Evolutionary conservation across 2,329 filamentous ascomycete genomes (phyloP).

Genomic region (Diaporthe velutina): DNA sequence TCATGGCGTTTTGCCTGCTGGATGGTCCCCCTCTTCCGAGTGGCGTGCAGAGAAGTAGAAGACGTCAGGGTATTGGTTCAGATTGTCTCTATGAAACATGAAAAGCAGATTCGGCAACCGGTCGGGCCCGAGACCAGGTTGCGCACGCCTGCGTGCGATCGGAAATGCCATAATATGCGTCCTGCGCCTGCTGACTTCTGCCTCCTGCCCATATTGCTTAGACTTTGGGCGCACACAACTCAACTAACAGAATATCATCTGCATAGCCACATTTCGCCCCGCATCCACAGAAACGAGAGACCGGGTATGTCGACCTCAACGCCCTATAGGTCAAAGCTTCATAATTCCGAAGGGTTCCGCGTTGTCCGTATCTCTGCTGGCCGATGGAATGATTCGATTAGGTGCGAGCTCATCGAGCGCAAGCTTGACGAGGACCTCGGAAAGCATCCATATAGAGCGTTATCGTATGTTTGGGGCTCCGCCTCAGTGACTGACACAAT

Average conservation of each 20-base stretch:
- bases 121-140: too few relatives aligned
- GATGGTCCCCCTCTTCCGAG: background rate
- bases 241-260: background rate
- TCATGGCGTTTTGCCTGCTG: background rate
- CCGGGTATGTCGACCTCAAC: background rate
- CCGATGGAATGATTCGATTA: constrained; percentile 23
- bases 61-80: background rate
- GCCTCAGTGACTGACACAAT: background rate
- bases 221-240: too few relatives aligned
- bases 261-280: background rate
- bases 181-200: background rate
- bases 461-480: constrained; percentile 28
- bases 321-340: background rate
- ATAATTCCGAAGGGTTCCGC: background rate
- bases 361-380: constrained; percentile 1
- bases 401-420: background rate
- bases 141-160: too few relatives aligned
- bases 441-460: constrained; percentile 2
- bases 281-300: background rate
- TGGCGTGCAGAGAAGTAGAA: background rate
- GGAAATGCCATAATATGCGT: too few relatives aligned
- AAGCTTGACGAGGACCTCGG: background rate
- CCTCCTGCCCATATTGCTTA: too few relatives aligned
- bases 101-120: background rate
- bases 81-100: background rate